phyloP scores from a whole-genome alignment of 805 yeast genomes.

The Suhomyces emberorum region DNA sequence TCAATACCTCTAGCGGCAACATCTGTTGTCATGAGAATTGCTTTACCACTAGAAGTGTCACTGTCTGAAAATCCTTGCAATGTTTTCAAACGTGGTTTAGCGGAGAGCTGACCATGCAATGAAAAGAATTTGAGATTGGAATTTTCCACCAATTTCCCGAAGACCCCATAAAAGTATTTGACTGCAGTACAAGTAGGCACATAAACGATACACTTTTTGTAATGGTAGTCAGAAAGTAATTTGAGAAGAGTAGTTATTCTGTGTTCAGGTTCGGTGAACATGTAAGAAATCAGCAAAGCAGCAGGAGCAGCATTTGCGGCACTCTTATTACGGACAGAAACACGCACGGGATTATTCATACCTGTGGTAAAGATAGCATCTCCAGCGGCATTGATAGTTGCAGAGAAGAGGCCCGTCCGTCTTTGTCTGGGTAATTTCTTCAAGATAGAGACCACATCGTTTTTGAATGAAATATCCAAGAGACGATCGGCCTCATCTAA shows the following conservation, averaged over 20 bases:
- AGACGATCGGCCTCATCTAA: slow-evolving; percentile 93
- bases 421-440: slow-evolving; percentile 81
- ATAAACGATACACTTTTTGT: slow-evolving; percentile 82
- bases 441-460: slow-evolving; percentile 66
- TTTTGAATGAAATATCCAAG: slow-evolving; percentile 71
- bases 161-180: slow-evolving; percentile 63
- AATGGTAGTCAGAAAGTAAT: slow-evolving; percentile 51
- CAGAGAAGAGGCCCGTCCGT: slow-evolving; percentile 90
- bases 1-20: slow-evolving; percentile 98
- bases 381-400: slow-evolving; percentile 85
- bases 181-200: slow-evolving; percentile 89
- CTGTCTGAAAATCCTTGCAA: slow-evolving; percentile 56
- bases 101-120: slow-evolving; percentile 86
- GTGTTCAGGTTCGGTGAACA: slow-evolving; percentile 52
- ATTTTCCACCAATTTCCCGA: slow-evolving; percentile 38
- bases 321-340: slow-evolving; percentile 63
- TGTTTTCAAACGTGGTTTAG: slow-evolving; percentile 74
- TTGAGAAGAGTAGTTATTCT: slow-evolving; percentile 61
- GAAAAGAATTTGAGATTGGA: slow-evolving; percentile 54
- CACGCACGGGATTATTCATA: slow-evolving; percentile 86
- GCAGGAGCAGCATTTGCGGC: slow-evolving; percentile 49
- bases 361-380: slow-evolving; percentile 79
- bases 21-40: slow-evolving; percentile 85
- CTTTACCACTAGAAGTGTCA: slow-evolving; percentile 37
- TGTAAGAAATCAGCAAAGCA: slow-evolving; percentile 59